Evolutionary conservation across 164 flowering plant genomes (phyloP).

Genomic region (Platanus orientalis): DNA sequence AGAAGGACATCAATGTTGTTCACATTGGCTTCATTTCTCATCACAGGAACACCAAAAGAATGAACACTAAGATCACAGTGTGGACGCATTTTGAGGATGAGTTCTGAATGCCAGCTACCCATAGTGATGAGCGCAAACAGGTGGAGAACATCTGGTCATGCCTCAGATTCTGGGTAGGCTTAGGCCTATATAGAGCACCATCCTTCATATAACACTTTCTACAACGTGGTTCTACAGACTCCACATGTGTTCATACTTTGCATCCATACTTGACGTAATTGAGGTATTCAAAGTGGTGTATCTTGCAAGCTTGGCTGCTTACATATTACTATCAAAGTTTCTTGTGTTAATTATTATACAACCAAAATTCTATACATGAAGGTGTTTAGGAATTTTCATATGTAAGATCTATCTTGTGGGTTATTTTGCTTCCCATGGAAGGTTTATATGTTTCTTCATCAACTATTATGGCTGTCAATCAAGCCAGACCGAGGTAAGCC

Average conservation of each 20-base stretch:
- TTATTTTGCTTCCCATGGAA: not conserved
- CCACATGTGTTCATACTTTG: too few relatives aligned
- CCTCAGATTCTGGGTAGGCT: conserved; percentile 62
- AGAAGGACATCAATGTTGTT: not conserved
- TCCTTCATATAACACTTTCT: too few relatives aligned
- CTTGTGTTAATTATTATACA: conserved; percentile 6
- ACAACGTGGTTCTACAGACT: too few relatives aligned
- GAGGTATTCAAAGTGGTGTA: too few relatives aligned
- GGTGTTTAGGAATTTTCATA: too few relatives aligned
- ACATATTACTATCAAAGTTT: not conserved
- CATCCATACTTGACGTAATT: too few relatives aligned
- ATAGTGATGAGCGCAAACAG: conserved; percentile 28
- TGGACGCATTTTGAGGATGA: conserved; percentile 38
- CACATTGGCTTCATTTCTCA: not conserved
- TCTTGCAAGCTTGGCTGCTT: conserved; percentile 3
- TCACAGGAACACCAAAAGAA: conserved; percentile 43
- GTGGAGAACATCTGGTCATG: conserved; percentile 41
- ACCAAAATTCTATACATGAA: conserved; percentile 5
- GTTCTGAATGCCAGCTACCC: conserved; percentile 36
- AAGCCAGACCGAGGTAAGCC: too few relatives aligned
- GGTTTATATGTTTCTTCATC: not conserved
- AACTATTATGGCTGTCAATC: too few relatives aligned
- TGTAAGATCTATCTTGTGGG: too few relatives aligned
- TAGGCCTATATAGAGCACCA: conserved; percentile 23
- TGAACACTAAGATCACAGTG: conserved; percentile 44